Conservation (phyloP, 2,329 filamentous ascomycete species). For the Penicillium sp. region DNA sequence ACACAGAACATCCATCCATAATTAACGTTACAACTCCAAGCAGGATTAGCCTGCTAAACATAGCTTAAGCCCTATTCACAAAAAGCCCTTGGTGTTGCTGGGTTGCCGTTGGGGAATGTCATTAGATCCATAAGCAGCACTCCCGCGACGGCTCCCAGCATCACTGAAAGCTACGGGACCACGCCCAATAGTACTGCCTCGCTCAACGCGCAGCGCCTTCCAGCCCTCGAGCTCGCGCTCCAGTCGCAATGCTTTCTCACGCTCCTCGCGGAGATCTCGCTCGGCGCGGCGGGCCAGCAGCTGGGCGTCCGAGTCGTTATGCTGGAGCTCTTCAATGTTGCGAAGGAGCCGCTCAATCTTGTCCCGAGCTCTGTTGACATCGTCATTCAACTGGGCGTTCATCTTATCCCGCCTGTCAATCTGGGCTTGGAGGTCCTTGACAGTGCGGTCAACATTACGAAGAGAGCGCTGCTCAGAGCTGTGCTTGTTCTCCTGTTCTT, state of each 20-base stretch:
- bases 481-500: constrained; percentile 75
- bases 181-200: constrained; percentile 37
- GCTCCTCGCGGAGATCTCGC: constrained; percentile 83
- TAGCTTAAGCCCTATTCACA: constrained; percentile 44
- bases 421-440: constrained; percentile 89
- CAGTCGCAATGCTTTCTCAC: constrained; percentile 74
- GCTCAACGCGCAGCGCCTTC: constrained; percentile 69
- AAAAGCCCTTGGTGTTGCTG: constrained; percentile 75
- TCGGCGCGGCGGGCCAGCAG: constrained; percentile 81
- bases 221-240: constrained; percentile 84
- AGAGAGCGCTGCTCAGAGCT: constrained; percentile 80
- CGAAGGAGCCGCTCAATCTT: constrained; percentile 85
- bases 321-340: constrained; percentile 91
- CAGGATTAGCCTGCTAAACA: constrained; percentile 17
- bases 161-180: constrained; percentile 36
- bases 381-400: constrained; percentile 74
- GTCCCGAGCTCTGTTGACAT: constrained; percentile 80
- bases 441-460: constrained; percentile 87
- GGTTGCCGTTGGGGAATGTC: constrained; percentile 65
- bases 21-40: constrained; percentile 13
- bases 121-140: constrained; percentile 37
- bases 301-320: constrained; percentile 77
- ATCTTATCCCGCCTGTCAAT: constrained; percentile 92
- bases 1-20: constrained; percentile 6
- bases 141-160: constrained; percentile 38